Percentiles rank a stretch among this genome's conserved stretches.
Conservation (phyloP, 139 green algal species). For the Chlorella sorokiniana region DNA sequence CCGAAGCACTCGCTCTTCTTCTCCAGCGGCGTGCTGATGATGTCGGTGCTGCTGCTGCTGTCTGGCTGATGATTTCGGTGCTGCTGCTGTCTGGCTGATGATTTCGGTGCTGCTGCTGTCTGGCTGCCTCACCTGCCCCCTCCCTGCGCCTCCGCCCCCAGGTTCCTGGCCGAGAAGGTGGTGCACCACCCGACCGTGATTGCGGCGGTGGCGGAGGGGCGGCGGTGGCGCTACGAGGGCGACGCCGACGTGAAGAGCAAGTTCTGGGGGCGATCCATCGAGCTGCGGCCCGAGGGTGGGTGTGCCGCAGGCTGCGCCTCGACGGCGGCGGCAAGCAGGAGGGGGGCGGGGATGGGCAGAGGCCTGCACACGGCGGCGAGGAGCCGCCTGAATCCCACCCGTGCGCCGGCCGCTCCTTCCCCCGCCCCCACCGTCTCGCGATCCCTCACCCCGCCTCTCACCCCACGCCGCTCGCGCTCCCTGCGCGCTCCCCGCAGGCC, state of each 20-base stretch:
- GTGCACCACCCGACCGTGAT: constrained; percentile 86
- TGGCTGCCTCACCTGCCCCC: not conserved
- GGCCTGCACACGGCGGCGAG: not conserved
- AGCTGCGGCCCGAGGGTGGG: constrained; percentile 76
- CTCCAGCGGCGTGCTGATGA: too few relatives aligned
- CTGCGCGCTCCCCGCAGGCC: constrained; percentile 21
- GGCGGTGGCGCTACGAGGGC: constrained; percentile 68
- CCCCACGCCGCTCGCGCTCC: not conserved
- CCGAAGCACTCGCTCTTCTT: not conserved
- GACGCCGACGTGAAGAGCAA: constrained; percentile 88
- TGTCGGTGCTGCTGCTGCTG: not conserved
- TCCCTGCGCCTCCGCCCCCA: not conserved
- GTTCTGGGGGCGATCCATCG: constrained; percentile 92
- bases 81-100: not conserved
- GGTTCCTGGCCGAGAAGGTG: constrained; percentile 74
- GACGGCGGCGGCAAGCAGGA: too few relatives aligned
- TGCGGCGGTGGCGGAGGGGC: constrained; percentile 64
- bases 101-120: not conserved
- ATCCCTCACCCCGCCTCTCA: not conserved
- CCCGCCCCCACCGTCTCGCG: not conserved
- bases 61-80: not conserved
- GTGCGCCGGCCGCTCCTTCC: not conserved
- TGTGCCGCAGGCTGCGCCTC: not conserved
- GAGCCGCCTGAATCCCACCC: not conserved
- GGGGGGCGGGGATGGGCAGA: too few relatives aligned